These are phyloP conservation scores for Atkinsonella hypoxylon DNA, from an alignment of 2,329 filamentous ascomycete genomes.

Conservation along the genomic window DNA sequence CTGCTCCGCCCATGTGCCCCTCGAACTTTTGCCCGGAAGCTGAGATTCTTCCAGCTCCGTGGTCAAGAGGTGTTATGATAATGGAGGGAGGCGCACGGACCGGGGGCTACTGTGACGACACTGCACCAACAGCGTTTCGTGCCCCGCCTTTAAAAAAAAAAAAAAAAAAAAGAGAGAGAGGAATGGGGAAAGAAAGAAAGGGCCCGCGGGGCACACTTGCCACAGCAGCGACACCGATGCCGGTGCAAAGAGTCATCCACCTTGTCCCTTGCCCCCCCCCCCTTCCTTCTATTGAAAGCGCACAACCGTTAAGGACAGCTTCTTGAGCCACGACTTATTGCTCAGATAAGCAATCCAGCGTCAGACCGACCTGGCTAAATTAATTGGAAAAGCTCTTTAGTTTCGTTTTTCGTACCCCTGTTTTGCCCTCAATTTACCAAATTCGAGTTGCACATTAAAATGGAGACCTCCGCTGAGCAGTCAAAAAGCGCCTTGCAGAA, in stretches of 20 bases:
- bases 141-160: too few species aligned
- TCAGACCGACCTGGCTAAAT: neutral
- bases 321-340: neutral
- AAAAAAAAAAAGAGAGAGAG: too few species aligned
- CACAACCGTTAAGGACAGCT: neutral
- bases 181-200: constrained; percentile 3
- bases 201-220: constrained; percentile 9
- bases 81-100: constrained; percentile 3
- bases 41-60: constrained; percentile 17
- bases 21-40: constrained; percentile 17
- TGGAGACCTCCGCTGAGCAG: constrained; percentile 21
- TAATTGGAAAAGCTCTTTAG: neutral
- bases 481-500: constrained; percentile 56
- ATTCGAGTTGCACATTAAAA: constrained; percentile 8
- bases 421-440: neutral
- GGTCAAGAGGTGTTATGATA: neutral
- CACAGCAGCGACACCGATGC: neutral
- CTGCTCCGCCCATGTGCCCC: constrained; percentile 11
- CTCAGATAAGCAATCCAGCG: neutral
- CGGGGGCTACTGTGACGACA: neutral
- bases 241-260: constrained; percentile 5
- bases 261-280: neutral
- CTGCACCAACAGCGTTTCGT: neutral
- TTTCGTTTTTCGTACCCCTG: neutral
- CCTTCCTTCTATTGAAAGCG: neutral